Evolutionary conservation across 768 basidiomycete genomes (phyloP), one percentile per base, ranked within the genome.

Genomic region (Heimioporus sp.): DNA sequence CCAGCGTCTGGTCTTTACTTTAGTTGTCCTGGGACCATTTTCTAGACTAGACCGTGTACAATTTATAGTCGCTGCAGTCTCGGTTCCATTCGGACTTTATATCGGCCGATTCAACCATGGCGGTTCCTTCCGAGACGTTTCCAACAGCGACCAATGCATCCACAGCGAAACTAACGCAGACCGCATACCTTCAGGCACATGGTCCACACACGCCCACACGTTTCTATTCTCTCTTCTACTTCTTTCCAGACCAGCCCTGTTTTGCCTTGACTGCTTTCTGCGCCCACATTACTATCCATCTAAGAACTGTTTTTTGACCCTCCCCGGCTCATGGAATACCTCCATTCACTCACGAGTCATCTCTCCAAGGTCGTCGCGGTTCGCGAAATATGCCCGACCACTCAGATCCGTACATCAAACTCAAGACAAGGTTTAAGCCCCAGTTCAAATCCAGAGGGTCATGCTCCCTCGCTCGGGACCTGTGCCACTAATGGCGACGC

Each of bases 361-460:
- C 60, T 62, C 16, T 48, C 62, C 46, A 64, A 53, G 54, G 62
- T 64, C 39, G 20, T 64, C 49, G 57, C 60, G 42, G 45, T 64
- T 12, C 62, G 63, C 43, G 51, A 43, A 61, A 54, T 30, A 10
- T 30, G 42, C 28, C 59, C 61, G 49, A 21, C 46, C 2, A n/a
- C 46, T 21, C 24, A 39, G 47, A 48, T 56, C 52, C 40, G 36
- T 1, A 19, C 24, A 52, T 53, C 60, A 53, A 54, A 54, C 42
- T 28, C 48, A 10, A 55, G 44, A 54, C 51, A 65, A 56, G 48
- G 49, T 56, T 55, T 53, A 45, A 34, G 2, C 43, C 45, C 54
- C 5, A 28, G 46, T 35, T 42, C 51, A 42, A 41, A 51, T 53
- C 28, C 49, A 44, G 54, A 35, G 30, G 34, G 38, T 36, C 59